phyloP scores from a whole-genome alignment of 352 stramenopile species.

The Blastocystis sp. region DNA sequence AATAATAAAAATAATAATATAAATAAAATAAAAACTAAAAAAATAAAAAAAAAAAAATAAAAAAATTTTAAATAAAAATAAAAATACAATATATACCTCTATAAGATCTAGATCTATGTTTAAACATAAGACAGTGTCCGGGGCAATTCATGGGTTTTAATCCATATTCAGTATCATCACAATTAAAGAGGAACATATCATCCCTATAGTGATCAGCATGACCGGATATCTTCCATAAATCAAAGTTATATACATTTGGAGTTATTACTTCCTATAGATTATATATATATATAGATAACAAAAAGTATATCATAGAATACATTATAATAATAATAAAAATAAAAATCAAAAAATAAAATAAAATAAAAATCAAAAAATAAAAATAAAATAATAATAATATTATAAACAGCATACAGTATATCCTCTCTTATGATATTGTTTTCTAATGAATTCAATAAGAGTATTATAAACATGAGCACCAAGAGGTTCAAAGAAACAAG shows the following conservation, averaged over 20 bases:
- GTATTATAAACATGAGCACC: constrained; percentile 91
- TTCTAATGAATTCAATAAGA: constrained; percentile 82
- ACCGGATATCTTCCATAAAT: constrained; percentile 82
- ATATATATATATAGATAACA: too few relatives aligned
- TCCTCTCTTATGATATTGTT: constrained; percentile 61
- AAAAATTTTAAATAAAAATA: too few relatives aligned
- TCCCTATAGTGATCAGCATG: constrained; percentile 92
- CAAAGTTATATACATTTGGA: constrained; percentile 90
- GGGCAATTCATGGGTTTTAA: constrained; percentile 96
- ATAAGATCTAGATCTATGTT: constrained; percentile 70
- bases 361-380: too few relatives aligned
- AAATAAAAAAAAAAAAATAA: too few relatives aligned
- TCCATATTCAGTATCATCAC: constrained; percentile 70
- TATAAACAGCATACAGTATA: too few relatives aligned
- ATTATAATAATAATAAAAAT: too few relatives aligned
- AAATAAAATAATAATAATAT: too few relatives aligned
- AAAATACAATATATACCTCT: constrained; percentile 40
- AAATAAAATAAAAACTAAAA: too few relatives aligned
- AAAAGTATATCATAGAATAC: too few relatives aligned
- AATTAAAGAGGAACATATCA: constrained; percentile 92
- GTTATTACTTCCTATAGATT: constrained; percentile 91
- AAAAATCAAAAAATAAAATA: too few relatives aligned
- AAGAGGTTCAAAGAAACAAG: constrained; percentile 87
- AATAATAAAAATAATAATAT: too few relatives aligned
- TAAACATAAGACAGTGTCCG: constrained; percentile 91